These are phyloP conservation scores for Candida awuae DNA, from an alignment of 805 yeast species.

Conservation along the genomic window DNA sequence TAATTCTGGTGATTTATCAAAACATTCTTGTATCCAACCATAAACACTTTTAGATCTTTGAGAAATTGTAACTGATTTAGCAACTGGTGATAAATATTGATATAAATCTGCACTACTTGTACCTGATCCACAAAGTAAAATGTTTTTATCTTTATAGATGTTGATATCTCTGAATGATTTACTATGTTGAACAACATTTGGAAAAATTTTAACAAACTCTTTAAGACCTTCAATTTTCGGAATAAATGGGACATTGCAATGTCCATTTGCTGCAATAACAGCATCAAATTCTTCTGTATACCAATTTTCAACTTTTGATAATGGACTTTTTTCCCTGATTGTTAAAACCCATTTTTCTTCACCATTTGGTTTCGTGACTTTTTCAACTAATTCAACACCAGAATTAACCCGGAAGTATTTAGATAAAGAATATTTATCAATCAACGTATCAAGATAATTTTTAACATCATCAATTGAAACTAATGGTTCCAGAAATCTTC, in stretches of 20 bases:
- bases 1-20: slow-evolving; percentile 10
- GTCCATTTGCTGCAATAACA: slow-evolving; percentile 56
- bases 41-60: slow-evolving; percentile 21
- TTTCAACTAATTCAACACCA: slow-evolving; percentile 31
- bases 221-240: slow-evolving; percentile 36
- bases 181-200: slow-evolving; percentile 46
- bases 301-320: slow-evolving; percentile 28
- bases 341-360: slow-evolving; percentile 10
- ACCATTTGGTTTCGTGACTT: slow-evolving; percentile 29
- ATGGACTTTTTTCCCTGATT: slow-evolving; percentile 10
- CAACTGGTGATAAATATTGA: slow-evolving; percentile 28
- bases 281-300: slow-evolving; percentile 48
- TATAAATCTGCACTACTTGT: slow-evolving; percentile 37
- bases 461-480: slow-evolving; percentile 17
- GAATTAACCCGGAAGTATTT: slow-evolving; percentile 32
- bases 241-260: slow-evolving; percentile 44
- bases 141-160: slow-evolving; percentile 33
- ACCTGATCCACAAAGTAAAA: slow-evolving; percentile 37
- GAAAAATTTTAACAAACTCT: slow-evolving; percentile 27
- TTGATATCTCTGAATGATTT: slow-evolving; percentile 42
- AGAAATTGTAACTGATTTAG: slow-evolving; percentile 13
- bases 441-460: slow-evolving; percentile 9
- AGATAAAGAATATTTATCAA: slow-evolving; percentile 21
- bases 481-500: slow-evolving; percentile 9
- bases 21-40: slow-evolving; percentile 13